Base-by-base conservation (phyloP, 176 grass and related monocot species). In the Coix lacrymajobi region DNA sequence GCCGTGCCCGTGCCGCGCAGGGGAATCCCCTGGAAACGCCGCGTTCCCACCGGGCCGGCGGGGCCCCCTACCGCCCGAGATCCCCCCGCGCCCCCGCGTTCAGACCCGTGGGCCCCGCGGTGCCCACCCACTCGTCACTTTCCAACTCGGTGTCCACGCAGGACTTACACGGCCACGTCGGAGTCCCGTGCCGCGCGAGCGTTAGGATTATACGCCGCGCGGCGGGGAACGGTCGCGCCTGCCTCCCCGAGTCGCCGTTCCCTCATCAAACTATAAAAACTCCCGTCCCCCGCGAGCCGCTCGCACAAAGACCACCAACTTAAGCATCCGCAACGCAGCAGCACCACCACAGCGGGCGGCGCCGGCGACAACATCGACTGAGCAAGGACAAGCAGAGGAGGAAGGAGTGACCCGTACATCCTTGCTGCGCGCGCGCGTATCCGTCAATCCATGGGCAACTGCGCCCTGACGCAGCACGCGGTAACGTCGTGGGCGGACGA, bases 401-500 rank as follows among this genome's bases (percentile, higher is more conserved):
- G 71, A 22, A 15, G 58, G 16, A 57, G 39, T n/a, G 17, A 16
- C 25, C 5, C 12, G 30, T 4, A 5, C 61, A n/a, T 15, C 4
- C 84, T 40, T 4, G 7, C 1, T 6, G 52, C 8, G 56, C 56
- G 7, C 5, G 16, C 24, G 11, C 57, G 24, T 61, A 54, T 58
- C 8, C 22, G 2, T 10, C 52, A 54, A 24, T 45, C n/a, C n/a
- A 92, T 94, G 92, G 89, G 90, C 48, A 92, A 92, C 85, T 94
- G 90, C 83, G 81, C 84, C 51, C 52, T 89, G 51, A 76, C 83
- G 62, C 86, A 82, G 9, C 80, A 80, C 66, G 88, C 89, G 8
- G 73, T 67, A 52, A 85, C 26, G 61, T 88, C 88, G 66, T 94
- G 83, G 86, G 58, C 89, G 19, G 93, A 92, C 82, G 93, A 90